Base-by-base conservation (phyloP, 208 protist genomes). In the Wallacemonas sp. region DNA sequence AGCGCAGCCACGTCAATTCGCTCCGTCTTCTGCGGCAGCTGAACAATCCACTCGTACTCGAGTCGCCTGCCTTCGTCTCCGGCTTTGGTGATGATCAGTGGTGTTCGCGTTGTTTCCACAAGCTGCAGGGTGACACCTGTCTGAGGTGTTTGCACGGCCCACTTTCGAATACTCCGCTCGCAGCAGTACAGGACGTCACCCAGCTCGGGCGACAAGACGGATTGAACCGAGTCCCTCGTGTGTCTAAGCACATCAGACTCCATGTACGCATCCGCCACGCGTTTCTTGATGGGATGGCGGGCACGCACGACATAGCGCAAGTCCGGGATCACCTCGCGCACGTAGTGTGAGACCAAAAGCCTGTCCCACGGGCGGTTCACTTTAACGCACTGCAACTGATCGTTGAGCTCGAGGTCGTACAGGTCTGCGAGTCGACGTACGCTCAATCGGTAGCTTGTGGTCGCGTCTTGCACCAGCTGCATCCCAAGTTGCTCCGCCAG, bases 41-140 rank as follows among this genome's bases (percentile, higher is more conserved):
- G 68, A 9, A 91, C 91, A 66, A 96, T 82, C 73, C 78, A 93
- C 75, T 96, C 91, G 51, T 96, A 96, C 80, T 96, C 88, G 5
- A 96, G 77, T 1, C 88, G 81, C 62, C 86, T 72, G 3, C 91
- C 91, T 49, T 96, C 88, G 33, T 94, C 88, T 0, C 91, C 88
- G 2, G 76, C 77, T 8, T 79, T 77, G 34, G 86, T 87, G 71
- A 94, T 94, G 60, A 96, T 93, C n/a, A 96, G 80, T 42, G 91
- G 91, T 14, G 91, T 96, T 44, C 91, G 91, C 12, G 82, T 82
- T 14, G 91, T 96, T 62, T 96, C 88, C 15, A 96, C 88, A 14
- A 96, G 80, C 67, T 82, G 79, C 60, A 90, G 73, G 38, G 76
- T 88, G 12, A 83, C 84, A 0, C 84, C 84, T 1, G 67, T 67